These are phyloP conservation scores for Metroxylon sagu DNA, from an alignment of 176 grass and related monocot genomes.

Conservation along the genomic window DNA sequence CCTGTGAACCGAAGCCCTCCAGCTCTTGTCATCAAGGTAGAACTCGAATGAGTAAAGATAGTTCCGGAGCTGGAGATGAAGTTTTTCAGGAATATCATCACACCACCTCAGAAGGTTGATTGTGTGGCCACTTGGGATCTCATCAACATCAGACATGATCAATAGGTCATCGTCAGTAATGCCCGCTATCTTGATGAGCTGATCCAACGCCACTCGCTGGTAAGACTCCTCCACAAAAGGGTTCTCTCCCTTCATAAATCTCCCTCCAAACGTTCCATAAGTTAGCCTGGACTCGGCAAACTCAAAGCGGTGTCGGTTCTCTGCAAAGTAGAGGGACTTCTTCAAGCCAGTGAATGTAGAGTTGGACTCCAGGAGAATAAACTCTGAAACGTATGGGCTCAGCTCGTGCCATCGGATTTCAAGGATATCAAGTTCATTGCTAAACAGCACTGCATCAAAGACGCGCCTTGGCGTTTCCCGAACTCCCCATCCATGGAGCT, in stretches of 20 bases:
- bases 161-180: conserved; percentile 67
- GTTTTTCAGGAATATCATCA: conserved; percentile 50
- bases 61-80: conserved; percentile 77
- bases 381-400: conserved; percentile 70
- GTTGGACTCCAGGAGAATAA: conserved; percentile 76
- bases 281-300: conserved; percentile 76
- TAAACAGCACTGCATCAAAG: conserved; percentile 78
- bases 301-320: conserved; percentile 40
- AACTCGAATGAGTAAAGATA: conserved; percentile 89
- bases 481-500: conserved; percentile 72
- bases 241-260: conserved; percentile 85
- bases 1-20: conserved; percentile 76
- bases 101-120: conserved; percentile 82
- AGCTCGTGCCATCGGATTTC: conserved; percentile 83
- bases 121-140: conserved; percentile 83
- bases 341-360: conserved; percentile 77
- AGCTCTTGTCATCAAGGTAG: conserved; percentile 65
- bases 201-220: conserved; percentile 73
- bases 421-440: conserved; percentile 82
- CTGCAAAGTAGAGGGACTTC: conserved; percentile 65
- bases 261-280: conserved; percentile 64
- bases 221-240: conserved; percentile 91
- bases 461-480: conserved; percentile 66
- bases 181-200: conserved; percentile 64
- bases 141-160: conserved; percentile 94